Evolutionary conservation across 2,329 filamentous ascomycete genomes (phyloP).

Genomic region (Pseudocercospora musae): DNA sequence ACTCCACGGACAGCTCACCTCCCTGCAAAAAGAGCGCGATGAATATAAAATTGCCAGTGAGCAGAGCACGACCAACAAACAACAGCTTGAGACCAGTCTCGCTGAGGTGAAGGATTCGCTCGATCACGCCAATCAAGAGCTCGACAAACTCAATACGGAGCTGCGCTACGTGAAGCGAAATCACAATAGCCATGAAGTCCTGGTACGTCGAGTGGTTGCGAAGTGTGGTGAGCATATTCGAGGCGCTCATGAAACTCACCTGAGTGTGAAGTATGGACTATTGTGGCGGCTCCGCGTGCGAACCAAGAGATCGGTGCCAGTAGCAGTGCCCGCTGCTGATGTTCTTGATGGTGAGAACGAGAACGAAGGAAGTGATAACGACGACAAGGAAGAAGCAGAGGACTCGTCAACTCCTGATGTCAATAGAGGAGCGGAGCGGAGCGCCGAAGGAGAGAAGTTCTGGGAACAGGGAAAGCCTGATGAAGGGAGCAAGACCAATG

Average conservation of each 20-base stretch:
- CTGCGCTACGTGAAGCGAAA: background rate
- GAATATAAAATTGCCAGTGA: background rate
- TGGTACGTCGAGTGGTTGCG: background rate
- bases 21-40: background rate
- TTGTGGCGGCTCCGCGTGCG: background rate
- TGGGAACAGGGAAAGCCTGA: too few relatives aligned
- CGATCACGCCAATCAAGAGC: background rate
- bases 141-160: background rate
- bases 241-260: background rate
- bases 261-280: background rate
- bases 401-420: background rate
- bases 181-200: background rate
- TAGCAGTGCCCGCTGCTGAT: background rate
- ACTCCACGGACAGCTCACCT: background rate
- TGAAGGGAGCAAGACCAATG: too few relatives aligned
- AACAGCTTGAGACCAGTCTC: background rate
- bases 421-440: too few relatives aligned
- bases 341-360: background rate
- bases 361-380: background rate
- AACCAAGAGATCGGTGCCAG: background rate
- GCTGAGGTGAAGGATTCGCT: background rate
- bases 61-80: background rate
- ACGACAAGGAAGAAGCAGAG: background rate
- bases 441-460: too few relatives aligned
- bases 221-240: background rate